phyloP scores from a whole-genome alignment of 495 filamentous ascomycete species.

The Amphirosellinia nigrospora region DNA sequence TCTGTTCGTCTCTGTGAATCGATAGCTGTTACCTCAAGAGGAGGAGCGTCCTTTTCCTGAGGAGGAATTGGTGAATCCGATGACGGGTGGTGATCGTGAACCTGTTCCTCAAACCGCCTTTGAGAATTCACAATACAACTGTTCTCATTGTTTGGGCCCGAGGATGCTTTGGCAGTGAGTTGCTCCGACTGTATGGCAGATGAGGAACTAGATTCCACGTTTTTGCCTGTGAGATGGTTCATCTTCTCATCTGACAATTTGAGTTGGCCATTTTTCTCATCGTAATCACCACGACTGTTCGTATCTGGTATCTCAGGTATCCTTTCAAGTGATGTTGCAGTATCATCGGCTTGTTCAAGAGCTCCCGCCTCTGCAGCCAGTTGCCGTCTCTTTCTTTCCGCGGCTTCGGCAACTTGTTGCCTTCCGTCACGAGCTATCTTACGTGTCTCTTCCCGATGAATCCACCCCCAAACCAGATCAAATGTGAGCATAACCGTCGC shows the following conservation, averaged over 20 bases:
- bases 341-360: not conserved
- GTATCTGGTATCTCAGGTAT: not conserved
- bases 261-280: conserved; percentile 1
- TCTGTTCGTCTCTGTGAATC: not conserved
- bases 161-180: not conserved
- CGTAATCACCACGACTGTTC: not conserved
- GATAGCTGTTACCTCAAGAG: not conserved
- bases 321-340: not conserved
- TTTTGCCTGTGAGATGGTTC: not conserved
- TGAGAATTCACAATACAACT: not conserved
- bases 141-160: not conserved
- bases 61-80: not conserved
- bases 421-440: conserved; percentile 63
- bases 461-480: conserved; percentile 65
- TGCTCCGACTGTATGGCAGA: not conserved
- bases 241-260: not conserved
- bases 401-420: conserved; percentile 53
- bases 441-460: conserved; percentile 61
- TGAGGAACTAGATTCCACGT: not conserved
- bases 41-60: not conserved
- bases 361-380: conserved; percentile 14
- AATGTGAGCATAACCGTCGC: conserved; percentile 68
- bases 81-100: not conserved
- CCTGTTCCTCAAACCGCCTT: not conserved
- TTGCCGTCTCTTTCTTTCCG: conserved; percentile 17